Evolutionary conservation across 768 basidiomycete species (phyloP).

Genomic region (Xanthoconium purpureum): DNA sequence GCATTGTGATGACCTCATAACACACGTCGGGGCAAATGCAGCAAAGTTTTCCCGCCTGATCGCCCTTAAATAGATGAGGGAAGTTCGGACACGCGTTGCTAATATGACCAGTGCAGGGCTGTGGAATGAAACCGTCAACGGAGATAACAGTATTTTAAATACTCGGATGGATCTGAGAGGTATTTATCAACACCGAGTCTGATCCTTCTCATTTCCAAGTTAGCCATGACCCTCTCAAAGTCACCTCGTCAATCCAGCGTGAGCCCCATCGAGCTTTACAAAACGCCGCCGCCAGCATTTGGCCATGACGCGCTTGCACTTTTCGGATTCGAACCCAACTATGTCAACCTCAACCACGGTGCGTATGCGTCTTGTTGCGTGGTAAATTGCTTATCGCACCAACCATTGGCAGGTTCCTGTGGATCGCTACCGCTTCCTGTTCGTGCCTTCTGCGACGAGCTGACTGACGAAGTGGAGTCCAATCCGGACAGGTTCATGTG

Average conservation of each 20-base stretch:
- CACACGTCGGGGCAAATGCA: constrained; percentile 42
- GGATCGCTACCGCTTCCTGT: constrained; percentile 57
- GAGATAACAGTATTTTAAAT: too few relatives aligned
- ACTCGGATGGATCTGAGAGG: too few relatives aligned
- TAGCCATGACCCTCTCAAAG: not conserved
- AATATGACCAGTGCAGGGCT: constrained; percentile 9
- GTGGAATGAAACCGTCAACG: too few relatives aligned
- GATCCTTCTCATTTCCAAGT: too few relatives aligned
- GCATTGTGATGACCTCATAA: not conserved
- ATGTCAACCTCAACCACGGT: constrained; percentile 69
- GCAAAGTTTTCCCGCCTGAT: constrained; percentile 45
- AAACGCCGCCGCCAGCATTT: constrained; percentile 41
- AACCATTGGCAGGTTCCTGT: constrained; percentile 47
- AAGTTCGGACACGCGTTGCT: constrained; percentile 43
- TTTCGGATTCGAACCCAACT: constrained; percentile 55
- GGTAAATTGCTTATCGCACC: not conserved
- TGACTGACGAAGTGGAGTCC: constrained; percentile 43
- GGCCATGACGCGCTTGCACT: constrained; percentile 54
- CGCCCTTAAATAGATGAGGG: constrained; percentile 16
- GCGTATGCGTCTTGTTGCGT: not conserved
- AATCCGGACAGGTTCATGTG: constrained; percentile 58
- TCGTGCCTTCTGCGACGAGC: constrained; percentile 39
- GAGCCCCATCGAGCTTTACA: constrained; percentile 16
- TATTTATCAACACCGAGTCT: too few relatives aligned
- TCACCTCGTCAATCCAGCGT: not conserved